These are phyloP conservation scores for Capronia coronata DNA, from an alignment of 2,329 filamentous ascomycete genomes.

Conservation along the genomic window DNA sequence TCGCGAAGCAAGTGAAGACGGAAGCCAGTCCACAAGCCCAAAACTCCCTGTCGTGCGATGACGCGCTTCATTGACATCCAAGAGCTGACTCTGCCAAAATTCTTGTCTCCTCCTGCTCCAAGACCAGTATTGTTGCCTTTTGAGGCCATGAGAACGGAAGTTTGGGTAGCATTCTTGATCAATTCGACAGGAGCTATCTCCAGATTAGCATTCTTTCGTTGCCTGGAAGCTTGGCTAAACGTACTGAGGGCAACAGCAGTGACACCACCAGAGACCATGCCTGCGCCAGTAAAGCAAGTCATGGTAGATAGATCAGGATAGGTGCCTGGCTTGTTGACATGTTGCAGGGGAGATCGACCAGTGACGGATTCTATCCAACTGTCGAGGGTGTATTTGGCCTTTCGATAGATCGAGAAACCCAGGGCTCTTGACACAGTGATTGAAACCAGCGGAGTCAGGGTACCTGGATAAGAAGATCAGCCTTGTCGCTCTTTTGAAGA, in stretches of 20 bases:
- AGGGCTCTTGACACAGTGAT: constrained; percentile 42
- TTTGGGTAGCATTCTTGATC: constrained; percentile 45
- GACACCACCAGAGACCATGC: constrained; percentile 38
- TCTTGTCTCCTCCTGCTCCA: constrained; percentile 13
- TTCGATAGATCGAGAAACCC: constrained; percentile 43
- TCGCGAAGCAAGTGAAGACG: constrained; percentile 41
- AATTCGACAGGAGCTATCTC: constrained; percentile 42
- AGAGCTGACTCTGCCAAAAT: constrained; percentile 38
- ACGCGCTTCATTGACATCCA: constrained; percentile 40
- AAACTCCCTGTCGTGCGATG: constrained; percentile 38
- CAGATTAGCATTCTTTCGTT: constrained; percentile 1
- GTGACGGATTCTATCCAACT: constrained; percentile 37
- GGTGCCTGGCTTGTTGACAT: constrained; percentile 40
- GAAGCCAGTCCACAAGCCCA: constrained; percentile 43
- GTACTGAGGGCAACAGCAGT: constrained; percentile 41
- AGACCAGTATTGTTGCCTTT: constrained; percentile 5
- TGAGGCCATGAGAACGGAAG: constrained; percentile 41
- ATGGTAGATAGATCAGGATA: constrained; percentile 38
- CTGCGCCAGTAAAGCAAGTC: constrained; percentile 40
- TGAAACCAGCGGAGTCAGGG: constrained; percentile 41
- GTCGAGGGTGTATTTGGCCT: constrained; percentile 39
- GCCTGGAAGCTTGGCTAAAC: constrained; percentile 17
- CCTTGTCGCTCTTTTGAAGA: background rate
- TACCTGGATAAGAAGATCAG: constrained; percentile 31
- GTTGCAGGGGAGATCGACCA: constrained; percentile 37